Percentiles rank a stretch among this genome's conserved stretches.
phyloP scores from a whole-genome alignment of 805 yeast genomes.

The Priceomyces castillae region DNA sequence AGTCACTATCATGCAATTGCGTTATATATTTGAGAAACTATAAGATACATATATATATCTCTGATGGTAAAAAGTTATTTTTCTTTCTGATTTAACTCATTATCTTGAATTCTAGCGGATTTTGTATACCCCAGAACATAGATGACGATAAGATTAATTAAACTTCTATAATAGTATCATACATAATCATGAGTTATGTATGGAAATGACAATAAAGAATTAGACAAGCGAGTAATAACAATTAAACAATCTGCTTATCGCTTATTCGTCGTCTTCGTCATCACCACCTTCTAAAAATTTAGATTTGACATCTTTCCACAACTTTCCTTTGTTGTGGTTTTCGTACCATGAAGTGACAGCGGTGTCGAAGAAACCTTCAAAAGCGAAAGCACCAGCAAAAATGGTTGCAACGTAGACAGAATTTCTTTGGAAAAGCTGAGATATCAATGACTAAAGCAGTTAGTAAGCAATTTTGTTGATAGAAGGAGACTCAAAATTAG shows the following conservation, averaged over 20 bases:
- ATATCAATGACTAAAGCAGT: slow-evolving; percentile 8
- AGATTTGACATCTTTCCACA: slow-evolving; percentile 77
- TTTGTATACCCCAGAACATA: neutral
- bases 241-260: neutral
- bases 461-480: slow-evolving; percentile 6
- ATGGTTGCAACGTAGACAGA: slow-evolving; percentile 80
- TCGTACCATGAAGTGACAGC: slow-evolving; percentile 71
- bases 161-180: neutral
- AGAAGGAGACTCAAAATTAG: too few species aligned
- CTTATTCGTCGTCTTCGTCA: slow-evolving; percentile 54
- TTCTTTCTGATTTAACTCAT: neutral
- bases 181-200: neutral
- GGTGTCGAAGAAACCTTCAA: slow-evolving; percentile 73
- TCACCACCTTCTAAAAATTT: slow-evolving; percentile 53
- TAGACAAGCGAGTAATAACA: neutral
- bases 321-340: slow-evolving; percentile 77
- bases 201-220: neutral
- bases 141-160: neutral
- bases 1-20: neutral
- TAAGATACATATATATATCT: neutral
- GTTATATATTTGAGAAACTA: neutral
- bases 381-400: slow-evolving; percentile 79
- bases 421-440: slow-evolving; percentile 73
- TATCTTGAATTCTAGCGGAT: neutral
- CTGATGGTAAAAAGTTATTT: neutral